Evolutionary conservation across 2,329 filamentous ascomycete species (phyloP).

Genomic region (Parascedosporium putredinis): DNA sequence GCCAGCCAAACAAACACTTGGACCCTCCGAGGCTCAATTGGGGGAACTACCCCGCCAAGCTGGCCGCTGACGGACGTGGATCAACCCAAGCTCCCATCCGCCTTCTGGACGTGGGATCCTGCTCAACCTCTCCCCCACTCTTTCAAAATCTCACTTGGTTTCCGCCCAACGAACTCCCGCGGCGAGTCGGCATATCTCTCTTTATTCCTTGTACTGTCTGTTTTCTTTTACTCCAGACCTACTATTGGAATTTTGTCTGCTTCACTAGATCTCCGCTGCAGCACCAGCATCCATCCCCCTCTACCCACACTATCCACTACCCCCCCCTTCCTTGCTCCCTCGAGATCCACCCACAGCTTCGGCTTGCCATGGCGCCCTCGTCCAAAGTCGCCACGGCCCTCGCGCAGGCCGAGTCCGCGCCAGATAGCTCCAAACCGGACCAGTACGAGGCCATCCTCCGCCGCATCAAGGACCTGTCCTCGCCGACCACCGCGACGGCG

Average conservation of each 20-base stretch:
- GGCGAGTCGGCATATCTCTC: too few relatives aligned
- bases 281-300: too few relatives aligned
- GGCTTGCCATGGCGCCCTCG: conserved; percentile 25
- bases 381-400: conserved; percentile 33
- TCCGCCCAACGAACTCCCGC: too few relatives aligned
- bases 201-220: too few relatives aligned
- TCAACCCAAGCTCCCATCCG: too few relatives aligned
- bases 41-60: background rate
- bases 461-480: conserved; percentile 29
- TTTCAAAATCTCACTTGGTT: too few relatives aligned
- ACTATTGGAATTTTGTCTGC: too few relatives aligned
- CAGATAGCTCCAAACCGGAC: conserved; percentile 29
- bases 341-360: background rate
- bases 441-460: conserved; percentile 36
- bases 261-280: too few relatives aligned
- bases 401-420: conserved; percentile 24
- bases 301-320: background rate
- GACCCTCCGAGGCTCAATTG: background rate
- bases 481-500: conserved; percentile 26
- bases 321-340: background rate
- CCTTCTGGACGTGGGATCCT: too few relatives aligned
- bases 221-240: too few relatives aligned
- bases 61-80: background rate
- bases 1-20: too few relatives aligned
- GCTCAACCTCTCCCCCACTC: background rate